These are phyloP conservation scores for Aristolochia contorta DNA, from an alignment of 164 flowering plant species.

Conservation along the genomic window DNA sequence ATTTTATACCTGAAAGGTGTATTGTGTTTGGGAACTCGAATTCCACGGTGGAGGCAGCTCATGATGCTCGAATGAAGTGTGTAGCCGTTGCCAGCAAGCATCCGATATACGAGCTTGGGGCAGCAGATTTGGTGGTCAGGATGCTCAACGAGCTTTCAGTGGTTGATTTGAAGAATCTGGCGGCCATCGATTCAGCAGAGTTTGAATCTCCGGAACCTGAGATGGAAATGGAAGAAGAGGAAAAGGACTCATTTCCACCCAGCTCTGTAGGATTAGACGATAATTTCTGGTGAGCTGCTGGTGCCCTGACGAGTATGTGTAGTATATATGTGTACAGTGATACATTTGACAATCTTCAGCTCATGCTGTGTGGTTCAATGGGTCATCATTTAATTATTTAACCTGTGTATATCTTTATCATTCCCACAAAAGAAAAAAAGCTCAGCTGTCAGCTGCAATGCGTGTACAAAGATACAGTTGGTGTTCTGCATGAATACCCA, in stretches of 20 bases:
- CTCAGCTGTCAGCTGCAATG: no score
- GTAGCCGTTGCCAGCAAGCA: constrained; percentile 96
- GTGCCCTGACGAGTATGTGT: not conserved
- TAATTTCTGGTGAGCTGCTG: constrained; percentile 31
- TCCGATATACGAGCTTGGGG: constrained; percentile 83
- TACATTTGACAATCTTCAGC: no score
- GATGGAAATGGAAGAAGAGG: constrained; percentile 56
- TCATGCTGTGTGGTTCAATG: no score
- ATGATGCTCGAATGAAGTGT: constrained; percentile 92
- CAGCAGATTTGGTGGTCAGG: constrained; percentile 92
- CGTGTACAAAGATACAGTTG: no score
- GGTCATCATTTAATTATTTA: no score
- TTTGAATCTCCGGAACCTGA: constrained; percentile 71
- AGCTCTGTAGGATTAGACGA: constrained; percentile 39
- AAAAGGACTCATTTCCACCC: constrained; percentile 22
- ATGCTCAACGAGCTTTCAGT: constrained; percentile 76
- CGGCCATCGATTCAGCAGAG: constrained; percentile 56
- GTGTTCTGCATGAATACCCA: no score
- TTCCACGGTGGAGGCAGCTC: constrained; percentile 89
- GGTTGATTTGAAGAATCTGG: constrained; percentile 88
- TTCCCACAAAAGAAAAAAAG: no score
- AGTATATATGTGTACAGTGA: no score
- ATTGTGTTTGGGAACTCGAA: constrained; percentile 96
- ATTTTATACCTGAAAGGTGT: constrained; percentile 81
- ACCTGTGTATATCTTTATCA: no score